A percentile compares a stretch with the other conserved stretches of the same genome.
Evolutionary conservation across 805 yeast genomes (phyloP).

Genomic region (Candida incommunis): DNA sequence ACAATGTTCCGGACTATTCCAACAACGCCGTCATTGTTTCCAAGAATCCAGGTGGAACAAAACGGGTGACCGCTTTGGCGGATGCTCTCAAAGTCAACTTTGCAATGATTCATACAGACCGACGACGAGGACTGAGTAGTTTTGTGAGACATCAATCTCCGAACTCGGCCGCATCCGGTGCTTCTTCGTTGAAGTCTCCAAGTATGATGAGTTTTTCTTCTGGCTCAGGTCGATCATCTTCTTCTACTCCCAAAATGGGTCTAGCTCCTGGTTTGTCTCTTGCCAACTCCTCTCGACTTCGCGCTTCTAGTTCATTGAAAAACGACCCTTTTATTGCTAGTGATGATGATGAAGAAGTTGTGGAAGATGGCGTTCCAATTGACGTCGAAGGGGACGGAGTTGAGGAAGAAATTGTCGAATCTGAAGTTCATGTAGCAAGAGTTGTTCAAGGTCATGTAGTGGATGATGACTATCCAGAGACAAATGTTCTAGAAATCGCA

Average conservation of each 20-base stretch:
- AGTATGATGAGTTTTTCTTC: too few relatives aligned
- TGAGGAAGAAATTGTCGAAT: background rate
- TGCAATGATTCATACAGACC: constrained; percentile 98
- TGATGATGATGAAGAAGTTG: constrained; percentile 9
- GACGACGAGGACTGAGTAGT: constrained; percentile 49
- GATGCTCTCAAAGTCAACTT: constrained; percentile 90
- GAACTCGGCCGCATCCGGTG: too few relatives aligned
- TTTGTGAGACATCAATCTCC: too few relatives aligned
- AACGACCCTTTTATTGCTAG: constrained; percentile 4
- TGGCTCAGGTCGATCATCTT: too few relatives aligned
- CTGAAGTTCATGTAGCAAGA: constrained; percentile 80
- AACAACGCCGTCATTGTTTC: constrained; percentile 88
- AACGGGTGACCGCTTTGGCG: constrained; percentile 95
- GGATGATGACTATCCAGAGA: constrained; percentile 54
- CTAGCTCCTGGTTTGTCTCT: background rate
- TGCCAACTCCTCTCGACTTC: background rate
- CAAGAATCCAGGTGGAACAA: constrained; percentile 98
- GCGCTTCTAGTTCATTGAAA: background rate
- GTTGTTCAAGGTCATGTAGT: constrained; percentile 95
- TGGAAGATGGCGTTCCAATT: constrained; percentile 16
- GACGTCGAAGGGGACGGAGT: constrained; percentile 5
- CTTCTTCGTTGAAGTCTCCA: background rate
- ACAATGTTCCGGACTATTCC: constrained; percentile 68
- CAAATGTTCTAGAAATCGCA: constrained; percentile 16
- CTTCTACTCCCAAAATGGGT: background rate